Evolutionary conservation across 2,329 filamentous ascomycete species (phyloP), one percentile per base, ranked within the genome.

Genomic region (Aspergillus quadricinctus): DNA sequence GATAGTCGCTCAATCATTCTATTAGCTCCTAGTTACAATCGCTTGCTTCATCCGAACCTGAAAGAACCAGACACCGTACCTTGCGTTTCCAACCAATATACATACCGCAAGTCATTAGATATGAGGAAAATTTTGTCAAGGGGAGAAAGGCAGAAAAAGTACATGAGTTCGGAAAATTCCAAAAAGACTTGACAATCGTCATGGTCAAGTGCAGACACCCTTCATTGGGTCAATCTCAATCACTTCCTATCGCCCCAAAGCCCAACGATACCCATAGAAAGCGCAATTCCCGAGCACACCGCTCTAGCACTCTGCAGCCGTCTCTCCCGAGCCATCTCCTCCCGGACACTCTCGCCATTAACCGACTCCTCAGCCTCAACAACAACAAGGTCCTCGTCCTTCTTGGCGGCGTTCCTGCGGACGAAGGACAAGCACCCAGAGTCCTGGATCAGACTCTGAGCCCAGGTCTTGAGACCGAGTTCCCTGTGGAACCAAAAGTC

Each of bases 401-500:
- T 73, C 59, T 66, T 69, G 4, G 56, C 37, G 2, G 62, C 54
- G 1, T 37, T 17, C 58, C 58, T 63, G 28, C 52, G 45, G 21
- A 49, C 14, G 19, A 66, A 50, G 1, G 54, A 54, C 29, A 64
- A 31, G 55, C 59, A 64, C n/a, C 65, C 69, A 19, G 60, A 65
- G 29, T 83, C 85, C 72, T 81, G 80, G 66, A 69, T 48, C 8
- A 69, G 51, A 31, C 62, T 66, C 53, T 67, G 56, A 17, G 59
- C 35, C 72, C 73, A 73, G 37, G 64, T 62, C 56, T 66, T 64
- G 50, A 77, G 72, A 28, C 85, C 80, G 46, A 81, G 79, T 25
- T 88, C 76, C 9, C 88, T 83, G 74, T 90, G 87, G 74, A 88
- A 90, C 79, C 84, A 89, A 48, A 84, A 82, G 71, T 91, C 88